Base-by-base conservation (phyloP, 352 stramenopile genomes). In the Pythium rhizo-oryzae region DNA sequence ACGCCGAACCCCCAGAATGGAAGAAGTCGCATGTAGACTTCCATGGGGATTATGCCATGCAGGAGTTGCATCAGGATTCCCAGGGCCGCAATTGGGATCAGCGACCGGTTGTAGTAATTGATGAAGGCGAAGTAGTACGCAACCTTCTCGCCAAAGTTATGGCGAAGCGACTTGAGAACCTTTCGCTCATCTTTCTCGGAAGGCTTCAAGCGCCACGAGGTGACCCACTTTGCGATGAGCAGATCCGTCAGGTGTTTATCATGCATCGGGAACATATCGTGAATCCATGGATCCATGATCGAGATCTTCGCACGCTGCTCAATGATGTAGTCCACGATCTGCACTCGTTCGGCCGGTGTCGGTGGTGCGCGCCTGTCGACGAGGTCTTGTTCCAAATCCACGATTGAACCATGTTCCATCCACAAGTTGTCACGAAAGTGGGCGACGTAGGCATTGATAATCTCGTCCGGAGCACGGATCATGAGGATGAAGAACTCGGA, bases 121-220 rank as follows among this genome's bases (percentile, higher is more conserved):
- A 93, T 78, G 52, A 94, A 94, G 41, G 84, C 87, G 57, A 94
- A 96, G 67, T 96, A 96, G 71, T 93, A 96, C 50, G 86, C 79
- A 37, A 96, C 88, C 44, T 94, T 94, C 51, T 96, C 88, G 28
- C 88, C 88, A 70, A 94, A 96, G 62, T 96, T 89, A 57, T 87
- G 82, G 9, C 84, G 81, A 56, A 96, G 46, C 2, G 78, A 85
- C 52, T 81, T 81, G 53, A 93, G 52, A 23, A 92, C 71, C 55
- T 89, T 91, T 47, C 83, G 81, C 56, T 91, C 78, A 44, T 84
- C 75, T 44, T 73, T 65, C 49, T 88, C 55, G 9, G 57, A 61
- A 2, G 59, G 47, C 24, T 69, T 65, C 11, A 89, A 74, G 12
- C 75, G 73, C 77, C 77, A 90, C 8, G 82, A 91, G 4, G 78